These are phyloP conservation scores for Nevesoporus exiguus DNA, from an alignment of 768 basidiomycete genomes.

Conservation along the genomic window DNA sequence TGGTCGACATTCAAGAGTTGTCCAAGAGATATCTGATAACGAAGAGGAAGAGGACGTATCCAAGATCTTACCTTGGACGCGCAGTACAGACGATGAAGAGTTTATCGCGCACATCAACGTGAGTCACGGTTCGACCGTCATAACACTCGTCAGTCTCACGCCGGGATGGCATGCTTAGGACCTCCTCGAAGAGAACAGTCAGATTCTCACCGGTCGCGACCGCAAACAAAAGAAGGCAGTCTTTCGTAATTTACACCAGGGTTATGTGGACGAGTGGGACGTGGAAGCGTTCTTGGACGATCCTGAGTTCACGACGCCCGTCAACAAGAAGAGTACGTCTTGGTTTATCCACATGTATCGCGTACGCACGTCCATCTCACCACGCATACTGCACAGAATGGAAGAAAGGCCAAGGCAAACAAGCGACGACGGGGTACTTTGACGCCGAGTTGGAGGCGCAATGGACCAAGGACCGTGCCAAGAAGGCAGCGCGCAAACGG, in stretches of 20 bases:
- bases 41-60: constrained; percentile 33
- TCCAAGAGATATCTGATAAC: constrained; percentile 13
- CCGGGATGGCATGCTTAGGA: constrained; percentile 38
- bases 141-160: background rate
- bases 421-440: constrained; percentile 27
- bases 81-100: constrained; percentile 56
- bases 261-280: constrained; percentile 41
- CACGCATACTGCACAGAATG: constrained; percentile 15
- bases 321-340: constrained; percentile 48
- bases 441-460: constrained; percentile 58
- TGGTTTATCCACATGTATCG: background rate
- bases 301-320: constrained; percentile 18
- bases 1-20: constrained; percentile 10
- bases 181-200: constrained; percentile 56
- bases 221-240: constrained; percentile 51
- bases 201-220: constrained; percentile 42
- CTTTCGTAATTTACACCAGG: constrained; percentile 60
- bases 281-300: constrained; percentile 28
- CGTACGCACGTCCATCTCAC: background rate
- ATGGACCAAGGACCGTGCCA: constrained; percentile 80
- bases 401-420: constrained; percentile 29
- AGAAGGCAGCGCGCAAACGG: constrained; percentile 76
- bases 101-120: constrained; percentile 57
- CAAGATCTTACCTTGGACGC: constrained; percentile 23
- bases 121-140: constrained; percentile 12